Evolutionary conservation across 176 grass and related monocot species (phyloP), one percentile per base, ranked within the genome.

Genomic region (Rhynchospora pubera): DNA sequence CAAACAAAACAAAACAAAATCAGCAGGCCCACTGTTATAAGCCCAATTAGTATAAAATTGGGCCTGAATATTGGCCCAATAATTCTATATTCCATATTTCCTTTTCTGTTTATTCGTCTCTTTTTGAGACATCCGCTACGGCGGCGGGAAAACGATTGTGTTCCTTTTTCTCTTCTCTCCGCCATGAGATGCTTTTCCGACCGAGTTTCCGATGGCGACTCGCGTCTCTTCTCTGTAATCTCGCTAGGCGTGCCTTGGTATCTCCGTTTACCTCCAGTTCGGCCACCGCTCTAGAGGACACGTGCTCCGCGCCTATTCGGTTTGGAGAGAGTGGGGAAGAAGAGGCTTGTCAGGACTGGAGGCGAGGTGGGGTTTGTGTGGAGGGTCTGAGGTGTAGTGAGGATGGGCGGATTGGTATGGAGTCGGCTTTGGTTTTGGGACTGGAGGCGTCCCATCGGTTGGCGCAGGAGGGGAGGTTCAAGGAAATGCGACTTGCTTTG

Each of bases 391-490:
- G 9, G 70, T 18, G 16, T 9, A 45, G 50, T 62, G 71, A 77
- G 21, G 51, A 26, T 47, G 68, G 42, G 19, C 14, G 7, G 30
- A 11, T 9, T 24, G 67, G 72, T n/a, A 80, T 66, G 76, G 75
- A 8, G 11, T 46, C 26, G 80, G 47, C 56, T 65, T 39, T 65
- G 47, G 50, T 66, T 85, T 65, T 57, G 57, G 77, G 90, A 26
- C 18, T 97, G 85, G 77, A 75, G 78, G 47, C 62, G 44, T 89
- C 71, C 79, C 82, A 88, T 86, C 85, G 61, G 61, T 69, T 97
- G 57, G 81, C 93, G 26, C 64, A 71, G 75, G 87, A 91, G 56
- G 83, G 73, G 55, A 89, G 87, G 80, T 92, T 91, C 85, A 73
- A n/a, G 55, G 88, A 91, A 81, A 91, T 91, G 83, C 84, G 87